Percentiles rank a stretch among this genome's conserved stretches.
Conservation (phyloP, 2,329 filamentous ascomycete species). For the Venturia pyrina region DNA sequence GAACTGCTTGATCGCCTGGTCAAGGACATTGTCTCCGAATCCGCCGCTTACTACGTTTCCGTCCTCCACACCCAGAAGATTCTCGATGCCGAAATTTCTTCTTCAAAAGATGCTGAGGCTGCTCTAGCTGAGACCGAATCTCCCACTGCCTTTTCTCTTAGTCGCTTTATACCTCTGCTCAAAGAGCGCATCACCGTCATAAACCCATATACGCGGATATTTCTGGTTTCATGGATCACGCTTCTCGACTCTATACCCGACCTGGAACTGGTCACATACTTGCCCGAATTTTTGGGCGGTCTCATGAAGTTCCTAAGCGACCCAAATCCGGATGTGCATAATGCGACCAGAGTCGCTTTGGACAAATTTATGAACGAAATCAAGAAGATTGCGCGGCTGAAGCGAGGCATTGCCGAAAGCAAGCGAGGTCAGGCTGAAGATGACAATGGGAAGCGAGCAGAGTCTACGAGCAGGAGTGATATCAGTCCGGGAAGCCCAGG, state of each 20-base stretch:
- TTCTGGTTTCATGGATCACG: constrained; percentile 92
- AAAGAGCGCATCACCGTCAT: constrained; percentile 91
- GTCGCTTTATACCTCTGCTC: constrained; percentile 81
- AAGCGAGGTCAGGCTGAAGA: constrained; percentile 57
- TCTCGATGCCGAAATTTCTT: constrained; percentile 39
- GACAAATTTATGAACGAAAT: constrained; percentile 91
- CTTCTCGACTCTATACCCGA: constrained; percentile 94
- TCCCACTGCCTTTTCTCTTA: constrained; percentile 87
- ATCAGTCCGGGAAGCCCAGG: constrained; percentile 23
- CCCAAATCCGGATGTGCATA: constrained; percentile 86
- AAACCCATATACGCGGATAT: constrained; percentile 89
- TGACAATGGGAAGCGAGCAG: constrained; percentile 55
- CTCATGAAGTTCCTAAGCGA: constrained; percentile 88
- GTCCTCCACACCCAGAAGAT: constrained; percentile 59
- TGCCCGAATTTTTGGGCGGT: constrained; percentile 85
- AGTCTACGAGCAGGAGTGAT: constrained; percentile 38
- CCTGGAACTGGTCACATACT: constrained; percentile 81
- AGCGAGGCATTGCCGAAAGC: constrained; percentile 84
- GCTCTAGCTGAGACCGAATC: constrained; percentile 30
- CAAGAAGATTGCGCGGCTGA: constrained; percentile 84
- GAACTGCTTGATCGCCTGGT: constrained; percentile 89
- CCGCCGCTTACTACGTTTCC: constrained; percentile 88
- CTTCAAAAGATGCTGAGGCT: constrained; percentile 32
- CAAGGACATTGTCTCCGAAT: constrained; percentile 94
- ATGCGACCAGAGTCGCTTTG: constrained; percentile 76